Evolutionary conservation across 108 stramenopile genomes (phyloP).

Genomic region (Aurantiochytrium sp.): DNA sequence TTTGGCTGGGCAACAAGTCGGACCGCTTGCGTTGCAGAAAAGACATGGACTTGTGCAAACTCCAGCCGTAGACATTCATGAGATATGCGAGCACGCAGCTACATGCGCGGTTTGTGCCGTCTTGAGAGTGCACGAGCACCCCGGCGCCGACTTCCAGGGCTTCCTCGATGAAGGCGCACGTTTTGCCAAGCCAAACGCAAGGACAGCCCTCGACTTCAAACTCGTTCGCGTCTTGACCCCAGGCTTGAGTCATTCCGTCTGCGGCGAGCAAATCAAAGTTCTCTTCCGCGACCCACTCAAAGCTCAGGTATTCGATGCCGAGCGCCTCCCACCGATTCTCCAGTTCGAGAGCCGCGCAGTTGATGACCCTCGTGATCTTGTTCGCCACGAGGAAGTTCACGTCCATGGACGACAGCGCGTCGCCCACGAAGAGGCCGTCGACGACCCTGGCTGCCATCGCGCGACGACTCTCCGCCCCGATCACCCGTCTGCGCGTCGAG

Average conservation of each 20-base stretch:
- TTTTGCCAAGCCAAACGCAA: conserved; percentile 11
- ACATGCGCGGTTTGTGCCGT: neutral
- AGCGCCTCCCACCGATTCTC: conserved; percentile 19
- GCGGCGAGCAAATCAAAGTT: conserved; percentile 19
- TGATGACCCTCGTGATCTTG: conserved; percentile 25
- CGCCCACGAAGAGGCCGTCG: conserved; percentile 32
- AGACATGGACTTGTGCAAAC: neutral
- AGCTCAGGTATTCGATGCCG: conserved; percentile 18
- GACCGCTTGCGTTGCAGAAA: conserved; percentile 19
- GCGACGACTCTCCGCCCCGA: too few species aligned
- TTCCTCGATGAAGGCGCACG: conserved; percentile 21
- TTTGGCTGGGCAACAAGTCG: neutral
- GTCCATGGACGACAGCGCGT: neutral
- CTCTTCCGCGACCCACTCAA: neutral
- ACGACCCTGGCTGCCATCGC: conserved; percentile 25
- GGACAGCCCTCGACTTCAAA: neutral
- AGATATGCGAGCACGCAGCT: neutral
- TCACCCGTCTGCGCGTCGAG: too few species aligned
- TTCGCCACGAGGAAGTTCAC: conserved; percentile 22
- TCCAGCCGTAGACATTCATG: conserved; percentile 26
- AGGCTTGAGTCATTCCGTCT: neutral
- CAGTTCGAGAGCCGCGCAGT: conserved; percentile 17
- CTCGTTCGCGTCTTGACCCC: neutral
- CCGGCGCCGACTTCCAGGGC: neutral
- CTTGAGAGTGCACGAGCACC: conserved; percentile 13